phyloP scores from a whole-genome alignment of 192 early-diverging fungal genomes.

The Entomortierella beljakovae region DNA sequence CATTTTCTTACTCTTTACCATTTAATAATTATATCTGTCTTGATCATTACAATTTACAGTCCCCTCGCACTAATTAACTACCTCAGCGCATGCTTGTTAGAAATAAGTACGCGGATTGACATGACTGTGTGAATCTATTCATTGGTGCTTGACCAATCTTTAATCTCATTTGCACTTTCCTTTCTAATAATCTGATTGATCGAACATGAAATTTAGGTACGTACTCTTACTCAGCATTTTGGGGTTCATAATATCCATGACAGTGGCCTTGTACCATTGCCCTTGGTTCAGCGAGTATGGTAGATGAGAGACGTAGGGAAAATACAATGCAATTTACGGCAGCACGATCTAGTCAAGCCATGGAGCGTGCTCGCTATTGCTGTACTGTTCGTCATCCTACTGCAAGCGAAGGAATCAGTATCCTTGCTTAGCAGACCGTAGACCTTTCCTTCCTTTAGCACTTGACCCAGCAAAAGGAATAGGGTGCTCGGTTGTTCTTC shows the following conservation, averaged over 20 bases:
- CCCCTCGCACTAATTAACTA: slow-evolving; percentile 1
- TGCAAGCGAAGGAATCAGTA: slow-evolving; percentile 9
- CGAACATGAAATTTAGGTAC: slow-evolving; percentile 8
- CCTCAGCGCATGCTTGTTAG: not conserved
- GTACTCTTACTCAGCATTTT: not conserved
- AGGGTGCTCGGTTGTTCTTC: slow-evolving; percentile 16
- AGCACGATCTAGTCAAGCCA: slow-evolving; percentile 15
- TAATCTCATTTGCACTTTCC: not conserved
- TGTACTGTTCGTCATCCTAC: slow-evolving; percentile 19
- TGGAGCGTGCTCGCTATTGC: slow-evolving; percentile 24
- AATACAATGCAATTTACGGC: slow-evolving; percentile 21
- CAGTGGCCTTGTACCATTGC: not conserved
- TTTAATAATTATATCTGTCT: not conserved
- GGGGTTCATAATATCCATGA: slow-evolving; percentile 22
- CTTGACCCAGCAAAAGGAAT: slow-evolving; percentile 10
- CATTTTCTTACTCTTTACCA: not conserved
- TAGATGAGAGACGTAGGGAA: slow-evolving; percentile 10
- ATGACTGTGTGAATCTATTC: slow-evolving; percentile 2
- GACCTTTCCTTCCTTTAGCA: slow-evolving; percentile 7
- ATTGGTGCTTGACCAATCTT: slow-evolving; percentile 1
- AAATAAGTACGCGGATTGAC: slow-evolving; percentile 4
- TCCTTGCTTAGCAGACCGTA: slow-evolving; percentile 3
- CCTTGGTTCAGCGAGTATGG: slow-evolving; percentile 6
- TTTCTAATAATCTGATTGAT: slow-evolving; percentile 7
- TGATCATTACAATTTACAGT: not conserved